Conservation (phyloP, 345 rosid species). For the Erysimum cheiranthoides region DNA sequence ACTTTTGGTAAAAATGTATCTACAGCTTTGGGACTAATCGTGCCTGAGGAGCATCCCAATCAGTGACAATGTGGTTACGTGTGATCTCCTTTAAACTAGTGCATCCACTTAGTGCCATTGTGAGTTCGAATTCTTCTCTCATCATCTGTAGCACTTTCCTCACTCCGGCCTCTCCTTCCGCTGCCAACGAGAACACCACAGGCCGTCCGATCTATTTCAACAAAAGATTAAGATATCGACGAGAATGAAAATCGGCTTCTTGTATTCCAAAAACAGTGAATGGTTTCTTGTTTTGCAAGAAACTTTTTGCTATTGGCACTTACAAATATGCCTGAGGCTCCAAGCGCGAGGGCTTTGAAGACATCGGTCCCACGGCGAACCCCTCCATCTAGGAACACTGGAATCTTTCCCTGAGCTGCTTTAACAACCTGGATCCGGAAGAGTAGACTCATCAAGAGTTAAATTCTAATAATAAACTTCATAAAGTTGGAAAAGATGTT, state of each 20-base stretch:
- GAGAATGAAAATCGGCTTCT: neutral
- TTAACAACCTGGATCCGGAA: slow-evolving; percentile 62
- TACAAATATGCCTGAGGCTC: slow-evolving; percentile 89
- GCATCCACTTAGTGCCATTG: slow-evolving; percentile 88
- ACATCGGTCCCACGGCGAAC: slow-evolving; percentile 91
- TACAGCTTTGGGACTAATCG: slow-evolving; percentile 34
- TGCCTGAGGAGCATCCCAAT: slow-evolving; percentile 64
- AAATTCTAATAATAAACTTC: neutral
- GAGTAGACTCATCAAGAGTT: neutral
- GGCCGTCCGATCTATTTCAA: slow-evolving; percentile 80
- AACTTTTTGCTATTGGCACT: slow-evolving; percentile 36
- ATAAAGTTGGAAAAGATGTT: neutral
- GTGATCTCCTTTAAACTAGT: slow-evolving; percentile 72
- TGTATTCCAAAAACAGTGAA: neutral
- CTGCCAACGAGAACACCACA: slow-evolving; percentile 78
- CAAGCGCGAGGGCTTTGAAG: slow-evolving; percentile 83
- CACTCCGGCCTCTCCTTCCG: slow-evolving; percentile 78
- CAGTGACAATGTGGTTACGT: slow-evolving; percentile 66
- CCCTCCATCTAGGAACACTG: slow-evolving; percentile 87
- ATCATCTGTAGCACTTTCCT: slow-evolving; percentile 75
- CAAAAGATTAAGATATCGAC: neutral
- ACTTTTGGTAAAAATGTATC: neutral
- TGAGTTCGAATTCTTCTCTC: slow-evolving; percentile 78
- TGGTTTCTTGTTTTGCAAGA: slow-evolving; percentile 2
- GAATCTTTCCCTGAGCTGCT: slow-evolving; percentile 77